Evolutionary conservation across 805 yeast genomes (phyloP), one percentile per base, ranked within the genome.

Genomic region (Saturnispora quitensis): DNA sequence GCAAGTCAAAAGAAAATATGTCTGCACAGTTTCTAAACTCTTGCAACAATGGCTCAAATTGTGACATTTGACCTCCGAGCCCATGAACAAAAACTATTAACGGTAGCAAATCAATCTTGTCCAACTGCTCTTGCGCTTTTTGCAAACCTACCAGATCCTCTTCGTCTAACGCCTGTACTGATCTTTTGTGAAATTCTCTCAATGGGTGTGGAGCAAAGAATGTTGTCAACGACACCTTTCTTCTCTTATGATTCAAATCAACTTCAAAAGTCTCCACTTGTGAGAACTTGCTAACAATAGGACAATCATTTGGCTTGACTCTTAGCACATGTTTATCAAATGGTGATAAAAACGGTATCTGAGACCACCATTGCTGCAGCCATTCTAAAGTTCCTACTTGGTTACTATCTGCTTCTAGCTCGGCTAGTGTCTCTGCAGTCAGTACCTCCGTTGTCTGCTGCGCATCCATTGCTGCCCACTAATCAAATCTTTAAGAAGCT

Each of bases 21-120:
- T 80, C 83, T 54, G 80, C 76, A 55, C 81, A 76, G 56, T 78
- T 81, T 34, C 84, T 69, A 57, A 86, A 77, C 48, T 79, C 71
- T 27, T 80, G 82, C 63, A 87, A 67, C 38, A 87, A 68, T 1
- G 84, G 81, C 60, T 86, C 93, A 64, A 90, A 90, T 64, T 89
- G 97, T 22, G 88, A 79, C 62, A 86, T 71, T 59, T 83, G 91
- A 2, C 98, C 98, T 1, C 97, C 98, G 20, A 91, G 66, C 0
- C 98, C 98, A 69, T 89, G 97, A 18, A 90, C 62, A 52, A 89
- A 78, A 2, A 88, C 67, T 5, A 85, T 65, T 2, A 82, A 69
- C 0, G 95, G 95, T 40, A 80, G 62, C 13, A 70, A 70, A 24
- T 72, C 65, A 38, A 80, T 66, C 52, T 74, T 73, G 10, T 59